Percentiles rank a stretch among this genome's conserved stretches.
phyloP scores from a whole-genome alignment of 192 early-diverging fungal genomes.

The Umbelopsis vinacea region DNA sequence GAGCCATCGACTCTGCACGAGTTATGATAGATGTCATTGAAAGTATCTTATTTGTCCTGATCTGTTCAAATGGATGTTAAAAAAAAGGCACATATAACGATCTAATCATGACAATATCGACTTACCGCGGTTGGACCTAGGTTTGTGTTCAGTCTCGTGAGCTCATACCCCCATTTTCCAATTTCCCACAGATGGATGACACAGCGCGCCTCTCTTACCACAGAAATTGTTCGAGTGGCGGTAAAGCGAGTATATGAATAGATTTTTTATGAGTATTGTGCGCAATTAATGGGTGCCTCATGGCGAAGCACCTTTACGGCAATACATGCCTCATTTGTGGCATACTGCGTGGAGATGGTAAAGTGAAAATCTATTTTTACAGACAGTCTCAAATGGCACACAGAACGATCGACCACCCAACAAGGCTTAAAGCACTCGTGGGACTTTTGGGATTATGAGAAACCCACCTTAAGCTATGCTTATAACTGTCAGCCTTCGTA shows the following conservation, averaged over 20 bases:
- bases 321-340: not conserved
- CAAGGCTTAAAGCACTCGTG: not conserved
- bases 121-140: too few relatives aligned
- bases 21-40: too few relatives aligned
- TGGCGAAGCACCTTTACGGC: not conserved
- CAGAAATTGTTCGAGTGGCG: not conserved
- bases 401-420: not conserved
- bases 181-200: not conserved
- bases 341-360: not conserved
- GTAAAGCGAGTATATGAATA: not conserved
- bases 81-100: too few relatives aligned
- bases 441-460: not conserved
- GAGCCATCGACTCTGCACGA: too few relatives aligned
- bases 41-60: too few relatives aligned
- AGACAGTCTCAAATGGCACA: not conserved
- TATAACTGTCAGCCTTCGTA: too few relatives aligned
- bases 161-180: not conserved
- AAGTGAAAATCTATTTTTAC: not conserved
- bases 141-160: not conserved
- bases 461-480: too few relatives aligned
- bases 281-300: not conserved
- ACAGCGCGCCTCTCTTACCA: not conserved
- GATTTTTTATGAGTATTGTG: not conserved
- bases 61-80: too few relatives aligned
- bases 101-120: too few relatives aligned